Base-by-base conservation (phyloP, 805 yeast species). In the Kodamaea kaohsiungensis region DNA sequence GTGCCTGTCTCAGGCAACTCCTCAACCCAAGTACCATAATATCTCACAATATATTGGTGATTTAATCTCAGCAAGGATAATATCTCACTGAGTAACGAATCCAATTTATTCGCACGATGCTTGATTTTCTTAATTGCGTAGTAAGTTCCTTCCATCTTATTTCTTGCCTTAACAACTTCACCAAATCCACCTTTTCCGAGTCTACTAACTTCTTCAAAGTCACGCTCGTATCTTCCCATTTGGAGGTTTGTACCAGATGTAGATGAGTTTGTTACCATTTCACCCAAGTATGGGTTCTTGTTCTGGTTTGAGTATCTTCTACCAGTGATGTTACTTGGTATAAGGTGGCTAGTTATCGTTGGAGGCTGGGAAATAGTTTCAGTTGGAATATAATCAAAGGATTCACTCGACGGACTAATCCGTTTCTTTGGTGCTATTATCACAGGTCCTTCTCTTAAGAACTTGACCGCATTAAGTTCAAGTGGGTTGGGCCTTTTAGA, bases 11-110 rank as follows among this genome's bases (percentile, higher is more conserved):
- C 53, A 1, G 27, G 35, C 10, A 38, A 86, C 53, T 90, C 96
- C 65, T 92, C 98, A 4, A 93, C 81, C 99, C 99, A 95, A 0
- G 98, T 97, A 2, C 98, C 96, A 70, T 89, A 95, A 70, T 95
- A 95, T 53, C 99, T 76, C 2, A 95, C 99, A 42, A 95, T 97
- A 67, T 91, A 93, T 66, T 92, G 98, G 65, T 95, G 98, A 62
- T 92, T 93, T 51, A 95, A 76, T 56, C 98, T 79, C 1, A 98
- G 96, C 60, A 95, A 78, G 9, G 96, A 80, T 82, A 92, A 85
- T 0, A 95, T 99, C 64, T 95, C 99, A 56, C 89, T 91, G 53
- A 95, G 73, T 56, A 95, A 87, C 3, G 88, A 83, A 19, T 96
- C 86, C 43, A 95, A 75, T 60, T 89, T 87, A 61, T 88, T 86